Percentiles rank a stretch among this genome's conserved stretches.
These are phyloP conservation scores for Phaeophleospora eucalypticola DNA, from an alignment of 2,329 filamentous ascomycete species.

Conservation along the genomic window DNA sequence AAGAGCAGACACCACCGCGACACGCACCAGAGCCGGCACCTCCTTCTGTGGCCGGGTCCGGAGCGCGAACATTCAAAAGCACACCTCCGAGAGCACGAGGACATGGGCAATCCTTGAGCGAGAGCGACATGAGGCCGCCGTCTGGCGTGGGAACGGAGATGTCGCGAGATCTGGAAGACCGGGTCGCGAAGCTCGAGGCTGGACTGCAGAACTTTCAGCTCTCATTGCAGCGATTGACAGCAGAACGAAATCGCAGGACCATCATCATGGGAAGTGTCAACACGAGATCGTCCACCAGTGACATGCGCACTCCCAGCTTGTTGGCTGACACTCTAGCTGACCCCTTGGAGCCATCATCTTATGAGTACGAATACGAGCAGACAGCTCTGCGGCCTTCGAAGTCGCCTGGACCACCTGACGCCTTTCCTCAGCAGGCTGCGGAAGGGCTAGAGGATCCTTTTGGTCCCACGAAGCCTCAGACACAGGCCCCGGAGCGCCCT, in stretches of 20 bases:
- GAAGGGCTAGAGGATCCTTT: slow-evolving; percentile 13
- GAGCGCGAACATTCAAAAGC: slow-evolving; percentile 15
- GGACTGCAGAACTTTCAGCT: slow-evolving; percentile 32
- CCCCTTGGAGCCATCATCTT: slow-evolving; percentile 16
- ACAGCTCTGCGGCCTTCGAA: slow-evolving; percentile 21
- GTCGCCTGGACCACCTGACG: slow-evolving; percentile 19
- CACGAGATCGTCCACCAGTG: slow-evolving; percentile 14
- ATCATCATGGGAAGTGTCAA: slow-evolving; percentile 25
- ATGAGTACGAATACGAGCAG: slow-evolving; percentile 22
- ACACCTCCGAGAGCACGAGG: slow-evolving; percentile 11
- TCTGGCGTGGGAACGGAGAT: slow-evolving; percentile 18
- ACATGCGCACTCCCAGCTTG: slow-evolving; percentile 32
- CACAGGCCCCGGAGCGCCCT: not conserved
- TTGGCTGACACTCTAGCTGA: slow-evolving; percentile 30
- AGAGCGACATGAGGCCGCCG: slow-evolving; percentile 10
- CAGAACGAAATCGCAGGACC: slow-evolving; percentile 30
- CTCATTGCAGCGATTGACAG: slow-evolving; percentile 30
- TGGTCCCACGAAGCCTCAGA: slow-evolving; percentile 6
- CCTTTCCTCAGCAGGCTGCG: slow-evolving; percentile 1
- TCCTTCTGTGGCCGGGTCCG: slow-evolving; percentile 4
- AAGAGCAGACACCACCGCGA: not conserved
- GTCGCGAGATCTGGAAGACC: slow-evolving; percentile 32
- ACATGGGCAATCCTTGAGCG: slow-evolving; percentile 10
- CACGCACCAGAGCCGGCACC: not conserved
- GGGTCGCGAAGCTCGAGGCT: slow-evolving; percentile 33